Evolutionary conservation across 2,329 filamentous ascomycete species (phyloP), one percentile per base, ranked within the genome.

Genomic region (Cercospora beticola): DNA sequence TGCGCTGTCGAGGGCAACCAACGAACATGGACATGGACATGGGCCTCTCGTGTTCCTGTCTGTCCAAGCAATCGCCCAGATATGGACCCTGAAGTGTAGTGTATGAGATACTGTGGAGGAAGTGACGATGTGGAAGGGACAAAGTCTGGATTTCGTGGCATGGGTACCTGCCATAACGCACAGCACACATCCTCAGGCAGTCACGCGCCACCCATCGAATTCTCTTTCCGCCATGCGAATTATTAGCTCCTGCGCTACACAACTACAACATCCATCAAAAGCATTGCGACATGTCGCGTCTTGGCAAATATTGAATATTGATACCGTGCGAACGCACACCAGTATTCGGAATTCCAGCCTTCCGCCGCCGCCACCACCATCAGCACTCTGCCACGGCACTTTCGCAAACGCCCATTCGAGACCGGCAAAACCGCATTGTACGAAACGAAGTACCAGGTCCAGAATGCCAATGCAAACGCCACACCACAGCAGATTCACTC

Each of bases 401-500:
- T 49, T 18, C 18, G 43, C 43, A 9, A 49, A 49, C 21, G 43
- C 43, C 43, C 43, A n/a, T 43, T 31, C 12, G 23, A 56, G 28
- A 56, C n/a, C 46, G 40, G 14, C 40, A 63, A 49, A 40, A 40
- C 14, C 33, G 36, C 36, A 40, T 16, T 14, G 36, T n/a, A 40
- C 36, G 36, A 40, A 40, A 40, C 36, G 12, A 40, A 40, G 36
- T 40, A 16, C 36, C 36, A 40, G 36, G 36, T 14, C 36, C 36
- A 40, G 36, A 40, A 40, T 40, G 36, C 14, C 14, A 40, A 40
- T 5, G 36, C 36, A 40, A 40, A 16, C 36, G 36, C 36, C 36
- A 40, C 18, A 31, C 26, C 36, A 16, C 16, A 60, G 33, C 33
- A 16, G 18, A 60, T 33, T 57, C 67, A 72, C 52, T 69, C 71